Percentiles rank a stretch among this genome's conserved stretches.
Conservation (phyloP, 2,329 filamentous ascomycete species). For the Aspergillus neoniger region DNA sequence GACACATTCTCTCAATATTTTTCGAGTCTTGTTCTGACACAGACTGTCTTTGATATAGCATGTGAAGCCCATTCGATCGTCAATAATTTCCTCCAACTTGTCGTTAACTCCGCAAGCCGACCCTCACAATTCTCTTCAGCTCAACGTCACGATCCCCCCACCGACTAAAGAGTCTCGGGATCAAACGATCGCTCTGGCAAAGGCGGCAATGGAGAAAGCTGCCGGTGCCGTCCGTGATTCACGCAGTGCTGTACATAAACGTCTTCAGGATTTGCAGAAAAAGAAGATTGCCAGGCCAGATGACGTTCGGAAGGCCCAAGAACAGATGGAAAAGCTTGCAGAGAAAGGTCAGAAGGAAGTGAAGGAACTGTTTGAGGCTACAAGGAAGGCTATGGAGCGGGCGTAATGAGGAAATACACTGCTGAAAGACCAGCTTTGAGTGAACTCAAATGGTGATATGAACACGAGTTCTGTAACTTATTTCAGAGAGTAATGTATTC, state of each 20-base stretch:
- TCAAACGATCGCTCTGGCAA: slow-evolving; percentile 42
- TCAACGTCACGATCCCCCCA: slow-evolving; percentile 50
- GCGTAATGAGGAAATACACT: slow-evolving; percentile 18
- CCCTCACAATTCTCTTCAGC: slow-evolving; percentile 46
- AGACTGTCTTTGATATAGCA: slow-evolving; percentile 33
- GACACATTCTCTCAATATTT: background rate
- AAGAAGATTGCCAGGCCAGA: slow-evolving; percentile 48
- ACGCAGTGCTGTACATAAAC: slow-evolving; percentile 48
- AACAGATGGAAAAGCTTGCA: slow-evolving; percentile 51
- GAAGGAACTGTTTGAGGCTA: slow-evolving; percentile 48
- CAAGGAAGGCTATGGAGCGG: slow-evolving; percentile 42
- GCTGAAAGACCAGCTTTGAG: background rate
- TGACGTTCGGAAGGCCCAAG: slow-evolving; percentile 48
- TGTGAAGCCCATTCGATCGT: slow-evolving; percentile 47
- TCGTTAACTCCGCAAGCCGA: slow-evolving; percentile 48
- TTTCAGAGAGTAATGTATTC: no score
- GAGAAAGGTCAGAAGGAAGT: slow-evolving; percentile 50
- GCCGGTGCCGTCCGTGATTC: slow-evolving; percentile 43
- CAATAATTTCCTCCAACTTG: slow-evolving; percentile 45
- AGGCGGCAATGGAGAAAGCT: slow-evolving; percentile 47
- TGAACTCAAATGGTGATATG: no score
- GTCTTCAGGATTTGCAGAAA: slow-evolving; percentile 47
- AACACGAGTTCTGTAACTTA: no score
- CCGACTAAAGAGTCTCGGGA: slow-evolving; percentile 50
- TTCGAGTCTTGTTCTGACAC: background rate